Evolutionary conservation across 495 filamentous ascomycete species (phyloP), one percentile per base, ranked within the genome.

Genomic region (Penicillium lagena): DNA sequence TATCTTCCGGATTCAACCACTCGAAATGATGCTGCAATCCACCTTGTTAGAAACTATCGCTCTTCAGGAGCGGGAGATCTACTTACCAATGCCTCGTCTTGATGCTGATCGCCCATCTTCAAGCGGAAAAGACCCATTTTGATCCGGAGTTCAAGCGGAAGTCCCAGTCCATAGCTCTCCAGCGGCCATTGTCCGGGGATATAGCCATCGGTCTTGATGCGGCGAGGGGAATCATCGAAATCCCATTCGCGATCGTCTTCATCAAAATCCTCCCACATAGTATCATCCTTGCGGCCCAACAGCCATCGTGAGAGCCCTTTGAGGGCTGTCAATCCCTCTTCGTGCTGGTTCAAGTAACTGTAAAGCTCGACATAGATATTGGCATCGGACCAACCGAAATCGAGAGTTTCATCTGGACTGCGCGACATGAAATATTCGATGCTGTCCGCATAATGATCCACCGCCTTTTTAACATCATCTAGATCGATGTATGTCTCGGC

Each of bases 241-340:
- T 98, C 93, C 86, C 89, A 98, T 70, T 98, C 93, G 45, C 90
- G 77, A 62, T 98, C 93, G 57, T 97, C 89, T 7, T 78, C 72
- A 7, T 73, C 60, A 49, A 79, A 75, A n/a, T 74, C 57, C 42
- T 95, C 85, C 93, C 93, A 98, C 54, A 80, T 89, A 10, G 43
- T 57, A 55, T 97, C 94, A 12, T 74, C 68, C 29, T 72, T 68
- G 22, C 93, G 82, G 14, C 87, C 86, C 29, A 94, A 67, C 22
- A 95, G 68, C 90, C 90, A 96, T 38, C 93, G 73, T 22, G 83
- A 76, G 5, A 96, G 55, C 11, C 68, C 66, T 59, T 85, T 91
- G 9, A 93, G 63, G 52, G 82, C 74, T 14, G 58, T 57, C 7
- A 95, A 72, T 9, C 85, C 90, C 42, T 82, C 71, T 9, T 71